Percentiles rank a stretch among this genome's conserved stretches.
Conservation (phyloP, 2,329 filamentous ascomycete genomes). For the Atkinsonella hypoxylon region DNA sequence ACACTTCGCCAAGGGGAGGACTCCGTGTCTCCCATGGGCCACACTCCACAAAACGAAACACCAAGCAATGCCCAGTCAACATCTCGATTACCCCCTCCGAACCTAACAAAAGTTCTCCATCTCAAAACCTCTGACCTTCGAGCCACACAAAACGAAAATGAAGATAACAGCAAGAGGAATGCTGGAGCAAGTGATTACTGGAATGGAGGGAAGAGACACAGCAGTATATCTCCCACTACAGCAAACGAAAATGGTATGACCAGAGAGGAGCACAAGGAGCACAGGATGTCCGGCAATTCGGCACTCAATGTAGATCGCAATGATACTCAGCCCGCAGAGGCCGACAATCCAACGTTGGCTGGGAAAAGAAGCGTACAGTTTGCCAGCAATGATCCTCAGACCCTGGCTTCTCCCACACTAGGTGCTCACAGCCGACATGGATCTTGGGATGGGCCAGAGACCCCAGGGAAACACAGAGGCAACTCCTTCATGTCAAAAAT, state of each 20-base stretch:
- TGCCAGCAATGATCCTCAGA: slow-evolving; percentile 37
- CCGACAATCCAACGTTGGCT: background rate
- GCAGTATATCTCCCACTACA: slow-evolving; percentile 4
- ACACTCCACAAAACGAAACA: slow-evolving; percentile 7
- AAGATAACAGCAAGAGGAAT: background rate
- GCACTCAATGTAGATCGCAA: background rate
- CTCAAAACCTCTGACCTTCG: slow-evolving; percentile 1
- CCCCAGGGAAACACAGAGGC: slow-evolving; percentile 42
- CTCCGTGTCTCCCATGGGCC: slow-evolving; percentile 11
- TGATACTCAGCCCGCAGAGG: background rate
- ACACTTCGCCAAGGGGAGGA: slow-evolving; percentile 4
- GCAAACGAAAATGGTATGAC: background rate
- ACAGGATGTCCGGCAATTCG: background rate
- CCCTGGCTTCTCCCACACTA: slow-evolving; percentile 31
- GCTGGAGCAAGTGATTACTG: slow-evolving; percentile 9
- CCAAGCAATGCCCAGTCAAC: slow-evolving; percentile 6
- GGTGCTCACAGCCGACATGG: slow-evolving; percentile 44
- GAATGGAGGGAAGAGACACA: slow-evolving; percentile 10
- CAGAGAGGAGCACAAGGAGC: background rate
- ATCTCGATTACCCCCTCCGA: slow-evolving; percentile 5
- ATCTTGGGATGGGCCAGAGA: slow-evolving; percentile 57
- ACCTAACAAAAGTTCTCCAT: slow-evolving; percentile 5
- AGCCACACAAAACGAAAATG: background rate
- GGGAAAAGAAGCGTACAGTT: slow-evolving; percentile 62
- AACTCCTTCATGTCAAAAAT: slow-evolving; percentile 67